Percentiles rank a stretch among this genome's conserved stretches.
Evolutionary conservation across 2,329 filamentous ascomycete species (phyloP).

Genomic region (Neopestalotiopsis sp.): DNA sequence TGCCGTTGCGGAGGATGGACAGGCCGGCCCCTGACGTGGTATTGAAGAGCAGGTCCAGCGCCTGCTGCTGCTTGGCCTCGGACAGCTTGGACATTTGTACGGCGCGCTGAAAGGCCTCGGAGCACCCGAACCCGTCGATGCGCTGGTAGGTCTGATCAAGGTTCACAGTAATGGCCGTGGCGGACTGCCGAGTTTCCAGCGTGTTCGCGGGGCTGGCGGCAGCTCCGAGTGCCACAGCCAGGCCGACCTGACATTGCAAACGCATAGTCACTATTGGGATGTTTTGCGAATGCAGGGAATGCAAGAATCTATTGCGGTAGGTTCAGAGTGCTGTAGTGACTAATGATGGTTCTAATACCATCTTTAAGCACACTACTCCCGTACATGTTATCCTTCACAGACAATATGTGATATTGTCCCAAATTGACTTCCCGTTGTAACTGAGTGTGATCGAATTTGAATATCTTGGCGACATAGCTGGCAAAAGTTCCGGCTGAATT

Average conservation of each 20-base stretch:
- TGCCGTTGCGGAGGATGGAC: conserved; percentile 42
- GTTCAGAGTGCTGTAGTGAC: too few relatives aligned
- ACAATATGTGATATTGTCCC: background rate
- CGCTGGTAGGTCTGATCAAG: conserved; percentile 37
- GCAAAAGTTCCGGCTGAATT: background rate
- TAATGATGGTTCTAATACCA: too few relatives aligned
- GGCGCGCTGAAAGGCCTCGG: conserved; percentile 46
- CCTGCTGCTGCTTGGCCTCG: conserved; percentile 35
- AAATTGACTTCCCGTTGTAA: background rate
- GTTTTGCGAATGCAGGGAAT: background rate
- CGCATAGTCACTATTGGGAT: background rate
- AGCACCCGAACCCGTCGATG: conserved; percentile 47
- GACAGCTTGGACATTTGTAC: conserved; percentile 29
- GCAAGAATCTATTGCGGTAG: too few relatives aligned
- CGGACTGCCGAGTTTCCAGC: background rate
- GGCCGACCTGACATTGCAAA: background rate
- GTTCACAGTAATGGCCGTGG: conserved; percentile 14
- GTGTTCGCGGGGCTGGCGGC: background rate
- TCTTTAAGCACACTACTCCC: background rate
- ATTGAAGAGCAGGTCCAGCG: conserved; percentile 40
- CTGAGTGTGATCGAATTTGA: background rate
- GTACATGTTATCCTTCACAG: background rate
- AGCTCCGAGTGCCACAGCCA: background rate
- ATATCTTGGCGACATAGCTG: background rate
- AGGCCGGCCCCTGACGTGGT: conserved; percentile 39